Percentiles rank a stretch among this genome's conserved stretches.
Evolutionary conservation across 805 yeast genomes (phyloP).

Genomic region (Cyberlindnera samutprakarnensis): DNA sequence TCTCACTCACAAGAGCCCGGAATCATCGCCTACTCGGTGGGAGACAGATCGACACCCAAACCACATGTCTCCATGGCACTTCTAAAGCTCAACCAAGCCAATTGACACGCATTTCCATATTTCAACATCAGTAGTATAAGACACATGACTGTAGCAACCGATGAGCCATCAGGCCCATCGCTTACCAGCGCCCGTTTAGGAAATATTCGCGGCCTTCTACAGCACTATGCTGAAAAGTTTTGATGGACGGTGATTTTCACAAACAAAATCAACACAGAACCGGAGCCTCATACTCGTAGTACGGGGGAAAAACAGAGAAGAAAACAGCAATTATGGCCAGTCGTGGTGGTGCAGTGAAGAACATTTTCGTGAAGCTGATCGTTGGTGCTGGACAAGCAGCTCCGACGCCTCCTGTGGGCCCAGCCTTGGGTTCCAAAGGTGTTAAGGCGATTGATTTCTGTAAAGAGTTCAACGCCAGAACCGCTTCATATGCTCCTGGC

Average conservation of each 20-base stretch:
- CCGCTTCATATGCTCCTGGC: conserved; percentile 81
- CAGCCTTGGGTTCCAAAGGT: conserved; percentile 97
- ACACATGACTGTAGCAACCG: too few species aligned
- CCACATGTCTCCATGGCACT: conserved; percentile 5
- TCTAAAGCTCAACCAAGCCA: too few species aligned
- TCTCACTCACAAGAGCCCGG: conserved; percentile 14
- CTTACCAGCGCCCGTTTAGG: not conserved
- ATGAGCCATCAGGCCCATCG: too few species aligned
- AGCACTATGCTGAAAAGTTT: too few species aligned
- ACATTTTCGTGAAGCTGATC: conserved; percentile 72
- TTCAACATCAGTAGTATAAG: too few species aligned
- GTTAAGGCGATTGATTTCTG: conserved; percentile 98
- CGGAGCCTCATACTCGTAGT: too few species aligned
- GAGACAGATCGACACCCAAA: conserved; percentile 20
- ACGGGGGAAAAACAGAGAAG: too few species aligned
- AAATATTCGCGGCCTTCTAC: not conserved
- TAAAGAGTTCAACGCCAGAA: conserved; percentile 96
- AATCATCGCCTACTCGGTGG: conserved; percentile 10
- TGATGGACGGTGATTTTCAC: too few species aligned
- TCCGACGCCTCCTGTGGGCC: conserved; percentile 98
- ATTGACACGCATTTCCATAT: too few species aligned
- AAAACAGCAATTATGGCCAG: conserved; percentile 17
- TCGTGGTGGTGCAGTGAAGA: conserved; percentile 21
- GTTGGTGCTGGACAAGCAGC: conserved; percentile 98
- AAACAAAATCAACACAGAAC: not conserved